These are phyloP conservation scores for Apiospora arundinis DNA, from an alignment of 2,329 filamentous ascomycete species.

Conservation along the genomic window DNA sequence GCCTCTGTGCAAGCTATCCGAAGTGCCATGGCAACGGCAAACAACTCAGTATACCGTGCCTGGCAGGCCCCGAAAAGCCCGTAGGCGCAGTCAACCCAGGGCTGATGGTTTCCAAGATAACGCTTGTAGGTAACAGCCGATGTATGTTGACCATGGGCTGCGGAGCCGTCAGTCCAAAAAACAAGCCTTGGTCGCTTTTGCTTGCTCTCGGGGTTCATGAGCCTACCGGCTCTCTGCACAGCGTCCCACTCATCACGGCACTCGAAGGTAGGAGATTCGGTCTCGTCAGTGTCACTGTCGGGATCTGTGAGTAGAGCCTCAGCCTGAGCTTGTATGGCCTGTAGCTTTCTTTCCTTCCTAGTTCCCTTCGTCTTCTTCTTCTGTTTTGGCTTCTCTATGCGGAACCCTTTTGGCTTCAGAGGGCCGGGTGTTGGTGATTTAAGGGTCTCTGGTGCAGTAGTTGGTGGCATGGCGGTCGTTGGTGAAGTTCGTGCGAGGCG, in stretches of 20 bases:
- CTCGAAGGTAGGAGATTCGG: neutral
- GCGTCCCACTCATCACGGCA: neutral
- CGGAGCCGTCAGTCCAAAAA: neutral
- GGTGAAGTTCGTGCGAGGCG: neutral
- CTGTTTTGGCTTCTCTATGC: neutral
- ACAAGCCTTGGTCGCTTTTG: neutral
- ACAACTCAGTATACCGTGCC: neutral
- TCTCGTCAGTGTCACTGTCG: neutral
- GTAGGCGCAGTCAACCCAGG: neutral
- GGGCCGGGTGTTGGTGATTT: neutral
- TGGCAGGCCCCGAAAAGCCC: neutral
- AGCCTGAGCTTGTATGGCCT: neutral
- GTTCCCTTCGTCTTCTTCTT: neutral
- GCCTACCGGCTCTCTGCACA: conserved; percentile 6
- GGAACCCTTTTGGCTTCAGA: neutral
- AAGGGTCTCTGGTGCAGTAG: neutral
- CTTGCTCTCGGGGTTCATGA: neutral
- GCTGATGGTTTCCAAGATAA: neutral
- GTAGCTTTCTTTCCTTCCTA: neutral
- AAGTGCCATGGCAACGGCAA: conserved; percentile 2
- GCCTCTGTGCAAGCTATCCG: neutral
- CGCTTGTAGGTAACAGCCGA: neutral
- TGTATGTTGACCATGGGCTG: neutral
- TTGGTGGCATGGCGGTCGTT: neutral
- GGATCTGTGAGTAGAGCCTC: neutral